Evolutionary conservation across 805 yeast genomes (phyloP).

Genomic region (Peterozyma toletana): DNA sequence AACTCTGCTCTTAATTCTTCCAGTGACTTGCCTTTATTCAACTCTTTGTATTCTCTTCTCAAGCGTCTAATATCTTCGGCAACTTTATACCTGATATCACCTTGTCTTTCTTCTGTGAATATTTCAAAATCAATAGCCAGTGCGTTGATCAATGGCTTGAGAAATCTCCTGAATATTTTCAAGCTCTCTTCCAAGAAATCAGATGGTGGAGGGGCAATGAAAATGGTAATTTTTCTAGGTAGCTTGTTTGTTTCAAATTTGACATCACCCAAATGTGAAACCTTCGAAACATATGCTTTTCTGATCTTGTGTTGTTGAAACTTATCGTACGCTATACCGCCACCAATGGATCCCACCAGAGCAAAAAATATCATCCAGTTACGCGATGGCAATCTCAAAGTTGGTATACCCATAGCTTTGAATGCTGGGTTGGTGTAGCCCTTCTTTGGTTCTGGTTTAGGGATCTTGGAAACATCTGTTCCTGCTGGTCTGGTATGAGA

Average conservation of each 20-base stretch:
- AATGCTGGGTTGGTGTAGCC: slow-evolving; percentile 73
- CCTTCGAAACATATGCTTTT: slow-evolving; percentile 54
- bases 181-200: slow-evolving; percentile 75
- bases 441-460: slow-evolving; percentile 16
- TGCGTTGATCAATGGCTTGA: slow-evolving; percentile 80
- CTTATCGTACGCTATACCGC: slow-evolving; percentile 78
- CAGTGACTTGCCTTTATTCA: slow-evolving; percentile 15
- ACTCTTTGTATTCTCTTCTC: slow-evolving; percentile 39
- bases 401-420: slow-evolving; percentile 76
- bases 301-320: slow-evolving; percentile 63
- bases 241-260: slow-evolving; percentile 39
- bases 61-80: slow-evolving; percentile 75
- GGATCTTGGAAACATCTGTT: neutral
- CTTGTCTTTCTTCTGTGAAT: slow-evolving; percentile 75
- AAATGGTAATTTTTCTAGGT: slow-evolving; percentile 75
- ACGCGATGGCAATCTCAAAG: slow-evolving; percentile 74
- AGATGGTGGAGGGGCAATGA: slow-evolving; percentile 95
- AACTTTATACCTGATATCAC: slow-evolving; percentile 74
- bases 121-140: slow-evolving; percentile 82
- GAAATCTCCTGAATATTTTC: slow-evolving; percentile 65
- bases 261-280: slow-evolving; percentile 42
- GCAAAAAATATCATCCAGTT: slow-evolving; percentile 92
- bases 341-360: slow-evolving; percentile 54
- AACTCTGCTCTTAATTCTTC: slow-evolving; percentile 2
- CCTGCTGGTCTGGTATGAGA: slow-evolving; percentile 1